Evolutionary conservation across 192 early-diverging fungal species (phyloP), one percentile per base, ranked within the genome.

Genomic region (Backusella sp.): DNA sequence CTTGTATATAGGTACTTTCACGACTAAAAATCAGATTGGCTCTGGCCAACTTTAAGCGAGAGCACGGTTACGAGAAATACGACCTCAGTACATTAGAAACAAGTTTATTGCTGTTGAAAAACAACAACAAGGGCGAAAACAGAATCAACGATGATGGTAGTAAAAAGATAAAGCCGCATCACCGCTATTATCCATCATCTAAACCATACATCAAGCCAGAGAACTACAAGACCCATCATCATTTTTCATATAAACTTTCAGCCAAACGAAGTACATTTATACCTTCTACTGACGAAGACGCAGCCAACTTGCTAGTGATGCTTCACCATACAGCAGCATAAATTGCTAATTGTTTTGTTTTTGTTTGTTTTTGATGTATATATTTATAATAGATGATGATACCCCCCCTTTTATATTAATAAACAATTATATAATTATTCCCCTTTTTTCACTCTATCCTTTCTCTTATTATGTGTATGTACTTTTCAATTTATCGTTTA

Each of bases 261-360:
- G 75, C 67, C 14, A 68, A 76, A n/a, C 42, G 75, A 19, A 76
- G 66, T 32, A 76, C 75, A n/a, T 36, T 39, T 73, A 35, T 23
- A 35, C 42, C 44, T 62, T 62, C 56, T 15, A 42, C 62, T 66
- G 78, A 79, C 44, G 68, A 74, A 71, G 78, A 79, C 36, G 78
- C 78, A 1, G 78, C 78, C 15, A 74, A 79, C 49, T 37, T 79
- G 12, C 42, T 79, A 39, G 78, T 79, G 14, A 79, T 79, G 78
- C 73, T 79, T 14, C 78, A 79, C 52, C 66, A 73, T 41, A 74
- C 28, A 30, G 15, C 41, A 21, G 26, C 23, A 28, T 62, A 62
- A 62, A 62, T 28, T 21, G 23, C 23, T 4, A 26, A 26, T 26
- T 59, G 23, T 28, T 26, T 59, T 59, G 7, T 21, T 59, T 59